Base-by-base conservation (phyloP, 164 flowering plant genomes). In the Umbellularia californica region DNA sequence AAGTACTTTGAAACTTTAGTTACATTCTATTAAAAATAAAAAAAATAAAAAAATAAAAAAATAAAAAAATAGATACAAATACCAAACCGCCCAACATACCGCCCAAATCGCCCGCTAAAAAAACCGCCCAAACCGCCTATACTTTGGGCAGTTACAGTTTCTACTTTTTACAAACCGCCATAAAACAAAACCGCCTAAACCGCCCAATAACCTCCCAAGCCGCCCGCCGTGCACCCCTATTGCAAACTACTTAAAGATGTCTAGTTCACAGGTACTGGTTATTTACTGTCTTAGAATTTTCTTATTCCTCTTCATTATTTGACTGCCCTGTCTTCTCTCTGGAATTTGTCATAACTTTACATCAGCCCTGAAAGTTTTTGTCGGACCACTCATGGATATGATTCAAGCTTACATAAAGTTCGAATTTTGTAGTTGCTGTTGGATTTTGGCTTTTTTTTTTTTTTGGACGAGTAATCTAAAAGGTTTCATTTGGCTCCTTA, bases 221-320 rank as follows among this genome's bases (percentile, higher is more conserved):
- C n/a, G n/a, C n/a, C n/a, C n/a, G n/a, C n/a, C n/a, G n/a, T n/a
- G n/a, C n/a, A n/a, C n/a, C 55, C 98, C 99, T 0, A 95, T 95
- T 9, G 95, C 92, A 52, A 85, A 77, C 77, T 93, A 88, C 85
- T 75, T 93, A 81, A 95, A 90, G 84, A 90, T 95, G 99, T 88
- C 94, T 9, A 92, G 95, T 75, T 93, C 99, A 72, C 97, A 93
- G 95, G 98, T 92, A 77, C 67, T 1, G 30, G 76, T 74, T 23
- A 58, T 70, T 15, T 41, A 7, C 17, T 19, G 6, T n/a, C 7
- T n/a, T n/a, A 41, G 25, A 27, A 69, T 12, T 70, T 33, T 13
- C 14, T 30, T 14, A 12, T 3, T 68, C 70, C 47, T 30, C 17
- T 27, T 24, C 33, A 30, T 27, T 27, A 64, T 27, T 14, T 30